A percentile compares a stretch with the other conserved stretches of the same genome.
Evolutionary conservation across 306 rosid species (phyloP).

Genomic region (Fragaria ananassa): DNA sequence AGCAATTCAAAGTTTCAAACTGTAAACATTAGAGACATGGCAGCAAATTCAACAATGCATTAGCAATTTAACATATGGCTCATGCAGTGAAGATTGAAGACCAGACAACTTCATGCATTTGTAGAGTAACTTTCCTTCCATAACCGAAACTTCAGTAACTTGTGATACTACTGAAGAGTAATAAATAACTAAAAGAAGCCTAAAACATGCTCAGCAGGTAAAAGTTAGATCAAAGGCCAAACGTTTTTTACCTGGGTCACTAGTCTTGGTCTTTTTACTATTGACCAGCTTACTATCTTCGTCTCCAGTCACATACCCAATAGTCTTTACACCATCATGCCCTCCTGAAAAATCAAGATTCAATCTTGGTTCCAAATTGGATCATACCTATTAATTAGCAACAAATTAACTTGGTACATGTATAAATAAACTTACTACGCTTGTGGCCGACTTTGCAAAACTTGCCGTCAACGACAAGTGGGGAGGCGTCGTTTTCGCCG

Average conservation of each 20-base stretch:
- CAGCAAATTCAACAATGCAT: neutral
- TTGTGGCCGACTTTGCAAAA: constrained; percentile 49
- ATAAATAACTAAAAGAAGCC: neutral
- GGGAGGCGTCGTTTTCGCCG: constrained; percentile 30
- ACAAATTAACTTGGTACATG: neutral
- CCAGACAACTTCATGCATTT: neutral
- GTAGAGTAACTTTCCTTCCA: neutral
- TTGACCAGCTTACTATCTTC: constrained; percentile 35
- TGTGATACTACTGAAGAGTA: neutral
- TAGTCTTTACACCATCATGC: constrained; percentile 31
- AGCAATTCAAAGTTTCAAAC: neutral
- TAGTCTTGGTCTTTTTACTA: constrained; percentile 47
- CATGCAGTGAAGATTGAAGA: neutral
- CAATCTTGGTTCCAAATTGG: neutral
- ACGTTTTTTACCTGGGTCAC: constrained; percentile 38
- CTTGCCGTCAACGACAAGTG: constrained; percentile 62
- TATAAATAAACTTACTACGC: constrained; percentile 46
- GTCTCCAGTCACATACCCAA: constrained; percentile 21
- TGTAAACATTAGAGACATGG: neutral
- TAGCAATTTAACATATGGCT: neutral
- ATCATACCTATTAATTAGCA: neutral
- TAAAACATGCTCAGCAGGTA: neutral
- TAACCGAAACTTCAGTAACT: neutral
- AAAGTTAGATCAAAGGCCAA: neutral
- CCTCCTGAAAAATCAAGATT: constrained; percentile 41